Conservation (phyloP, 441 rosid genomes). For the Pelargonium citronellum region DNA sequence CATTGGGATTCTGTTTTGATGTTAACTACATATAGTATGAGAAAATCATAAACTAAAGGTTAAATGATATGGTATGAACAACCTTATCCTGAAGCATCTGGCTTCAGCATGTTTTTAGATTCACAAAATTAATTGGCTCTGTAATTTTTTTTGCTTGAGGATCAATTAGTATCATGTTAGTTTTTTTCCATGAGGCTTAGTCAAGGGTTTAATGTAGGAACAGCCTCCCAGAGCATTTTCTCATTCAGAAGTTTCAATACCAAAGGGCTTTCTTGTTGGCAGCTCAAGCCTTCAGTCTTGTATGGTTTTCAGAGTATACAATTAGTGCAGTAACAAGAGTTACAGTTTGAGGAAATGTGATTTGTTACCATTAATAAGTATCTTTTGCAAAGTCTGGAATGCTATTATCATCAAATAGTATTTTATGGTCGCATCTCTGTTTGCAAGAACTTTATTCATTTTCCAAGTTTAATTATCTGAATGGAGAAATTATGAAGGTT, state of each 20-base stretch:
- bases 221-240: background rate
- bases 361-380: background rate
- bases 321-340: background rate
- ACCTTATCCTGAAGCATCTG: too few relatives aligned
- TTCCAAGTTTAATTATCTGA: background rate
- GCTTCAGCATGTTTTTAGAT: too few relatives aligned
- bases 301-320: background rate
- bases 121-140: background rate
- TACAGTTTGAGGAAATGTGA: background rate
- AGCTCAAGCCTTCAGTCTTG: conserved; percentile 8
- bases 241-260: background rate
- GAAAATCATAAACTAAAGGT: too few relatives aligned
- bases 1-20: too few relatives aligned
- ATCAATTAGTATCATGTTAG: background rate
- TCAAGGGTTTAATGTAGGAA: background rate
- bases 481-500: background rate
- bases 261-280: background rate
- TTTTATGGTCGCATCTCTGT: background rate
- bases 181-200: background rate
- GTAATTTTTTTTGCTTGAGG: background rate
- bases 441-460: background rate
- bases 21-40: too few relatives aligned
- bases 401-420: background rate
- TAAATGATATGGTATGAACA: too few relatives aligned
- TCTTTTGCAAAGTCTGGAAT: background rate